Percentiles rank a stretch among this genome's conserved stretches.
phyloP scores from a whole-genome alignment of 768 basidiomycete genomes.

The Leucogyrophana mollusca region DNA sequence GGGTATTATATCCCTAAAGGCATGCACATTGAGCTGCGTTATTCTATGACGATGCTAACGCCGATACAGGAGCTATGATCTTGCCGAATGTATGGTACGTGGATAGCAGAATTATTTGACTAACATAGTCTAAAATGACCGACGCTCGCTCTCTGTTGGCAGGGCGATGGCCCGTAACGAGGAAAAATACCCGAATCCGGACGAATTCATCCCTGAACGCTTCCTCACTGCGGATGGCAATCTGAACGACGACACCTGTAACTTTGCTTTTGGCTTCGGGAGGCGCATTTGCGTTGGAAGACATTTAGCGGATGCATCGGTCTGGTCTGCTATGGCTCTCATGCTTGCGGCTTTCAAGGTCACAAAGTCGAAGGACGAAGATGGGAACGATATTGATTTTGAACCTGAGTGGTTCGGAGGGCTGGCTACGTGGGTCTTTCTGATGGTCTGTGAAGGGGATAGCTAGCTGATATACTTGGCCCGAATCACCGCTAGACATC shows the following conservation, averaged over 20 bases:
- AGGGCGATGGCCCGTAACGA: constrained; percentile 13
- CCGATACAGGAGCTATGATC: constrained; percentile 5
- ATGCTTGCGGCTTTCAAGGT: constrained; percentile 17
- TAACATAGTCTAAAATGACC: not conserved
- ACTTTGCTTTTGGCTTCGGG: constrained; percentile 24
- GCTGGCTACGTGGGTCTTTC: constrained; percentile 5
- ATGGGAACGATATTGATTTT: constrained; percentile 18
- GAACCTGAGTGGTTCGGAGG: constrained; percentile 13
- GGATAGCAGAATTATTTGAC: not conserved
- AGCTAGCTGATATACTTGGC: too few relatives aligned
- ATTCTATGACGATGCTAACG: not conserved
- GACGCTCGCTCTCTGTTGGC: too few relatives aligned
- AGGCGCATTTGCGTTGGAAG: constrained; percentile 29
- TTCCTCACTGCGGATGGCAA: constrained; percentile 10
- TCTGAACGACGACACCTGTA: constrained; percentile 8
- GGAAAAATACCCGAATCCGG: constrained; percentile 8
- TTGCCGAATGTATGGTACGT: constrained; percentile 13
- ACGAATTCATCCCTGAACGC: constrained; percentile 7
- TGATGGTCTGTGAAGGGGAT: too few relatives aligned
- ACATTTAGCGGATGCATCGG: constrained; percentile 21
- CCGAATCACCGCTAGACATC: constrained; percentile 2
- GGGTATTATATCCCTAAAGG: constrained; percentile 29
- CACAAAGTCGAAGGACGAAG: constrained; percentile 13
- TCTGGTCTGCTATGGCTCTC: constrained; percentile 21
- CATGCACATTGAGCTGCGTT: constrained; percentile 9